Evolutionary conservation across 2,329 filamentous ascomycete species (phyloP), one percentile per base, ranked within the genome.

Genomic region (Botryosphaeria dothidea): DNA sequence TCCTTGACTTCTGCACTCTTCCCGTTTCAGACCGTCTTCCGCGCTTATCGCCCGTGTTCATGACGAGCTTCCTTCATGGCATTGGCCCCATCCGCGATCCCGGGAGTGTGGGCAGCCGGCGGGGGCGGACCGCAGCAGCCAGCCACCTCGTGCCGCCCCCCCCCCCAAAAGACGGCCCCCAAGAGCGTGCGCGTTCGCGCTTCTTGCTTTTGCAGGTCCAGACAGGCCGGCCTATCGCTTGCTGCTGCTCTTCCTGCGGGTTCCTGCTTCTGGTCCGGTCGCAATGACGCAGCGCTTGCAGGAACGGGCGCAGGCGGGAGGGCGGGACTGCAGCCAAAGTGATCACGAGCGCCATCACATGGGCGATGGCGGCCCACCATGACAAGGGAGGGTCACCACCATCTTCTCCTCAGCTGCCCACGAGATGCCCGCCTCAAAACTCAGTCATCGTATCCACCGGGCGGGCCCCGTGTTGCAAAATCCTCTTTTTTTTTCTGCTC

Each of bases 211-310:
- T 46, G 56, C 19, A 38, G 52, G 34, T 38, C 52, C 34, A 38
- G 52, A 23, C 52, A 19, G 34, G 51, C 23, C 13, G 52, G 36
- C 34, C 34, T 13, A 17, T 45, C 38, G 56, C 56, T 23, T 34
- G n/a, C 11, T 21, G 56, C 41, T 34, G 38, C 38, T 45, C 56
- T 46, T 46, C 56, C 56, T 60, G 56, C 56, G 56, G 56, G 56
- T 60, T 60, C 56, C 56, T 60, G 56, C 56, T 60, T 60, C 56
- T 60, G 56, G 56, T 43, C 38, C 25, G 41, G 56, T 31, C 25
- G 56, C 23, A n/a, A 60, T 60, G 56, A 60, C 56, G 56, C 56
- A 60, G 56, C 41, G 56, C n/a, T 60, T 60, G 56, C 56, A 60
- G 56, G 56, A 60, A 60, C 56, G 25, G 54, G n/a, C 36, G 54